Base-by-base conservation (phyloP, 352 stramenopile species). In the Halophytophthora polymorphica region DNA sequence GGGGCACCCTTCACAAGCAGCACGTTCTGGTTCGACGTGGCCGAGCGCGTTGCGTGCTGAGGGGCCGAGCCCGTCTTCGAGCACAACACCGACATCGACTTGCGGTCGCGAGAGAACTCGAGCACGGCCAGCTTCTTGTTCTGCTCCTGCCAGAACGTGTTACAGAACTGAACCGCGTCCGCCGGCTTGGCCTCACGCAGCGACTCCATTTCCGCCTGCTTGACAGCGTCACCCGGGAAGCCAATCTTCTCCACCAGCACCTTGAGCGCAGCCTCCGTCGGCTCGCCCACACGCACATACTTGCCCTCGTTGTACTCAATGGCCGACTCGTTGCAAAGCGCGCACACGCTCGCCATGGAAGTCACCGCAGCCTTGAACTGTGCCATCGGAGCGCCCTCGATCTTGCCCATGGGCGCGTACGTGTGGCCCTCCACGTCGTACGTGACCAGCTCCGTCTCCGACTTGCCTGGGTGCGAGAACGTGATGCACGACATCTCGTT, bases 1-100 rank as follows among this genome's bases (percentile, higher is more conserved):
- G 97, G 95, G 14, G 97, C 97, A 44, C 98, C 98, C 80, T 99
- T 99, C 13, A 99, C 96, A 34, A 99, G 90, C 15, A 99, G 71
- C 41, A 98, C 64, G 69, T 99, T 98, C 53, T 86, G 77, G 50
- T 78, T 76, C 10, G 77, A 69, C 0, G 73, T 61, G 6, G 74
- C 66, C 46, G 83, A 90, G 38, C 83, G 80, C 13, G 78, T 90
- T 15, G 81, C 56, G 23, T 76, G 78, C 28, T 69, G 60, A 3
- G 61, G 31, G 4, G 59, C 49, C 13, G 56, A 44, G 12, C 49
- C 56, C 23, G 61, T 46, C 72, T 86, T 89, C 11, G 80, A 47
- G 65, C 77, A 96, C 11, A 99, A 65, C 39, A 98, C 93, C 46
- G 90, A 98, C 96, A 99, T 99, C 29, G 86, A 98, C 79, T 99